A percentile compares a stretch with the other conserved stretches of the same genome.
Evolutionary conservation across 179 eudicot genomes (phyloP).

Genomic region (Carnegiea gigantea): DNA sequence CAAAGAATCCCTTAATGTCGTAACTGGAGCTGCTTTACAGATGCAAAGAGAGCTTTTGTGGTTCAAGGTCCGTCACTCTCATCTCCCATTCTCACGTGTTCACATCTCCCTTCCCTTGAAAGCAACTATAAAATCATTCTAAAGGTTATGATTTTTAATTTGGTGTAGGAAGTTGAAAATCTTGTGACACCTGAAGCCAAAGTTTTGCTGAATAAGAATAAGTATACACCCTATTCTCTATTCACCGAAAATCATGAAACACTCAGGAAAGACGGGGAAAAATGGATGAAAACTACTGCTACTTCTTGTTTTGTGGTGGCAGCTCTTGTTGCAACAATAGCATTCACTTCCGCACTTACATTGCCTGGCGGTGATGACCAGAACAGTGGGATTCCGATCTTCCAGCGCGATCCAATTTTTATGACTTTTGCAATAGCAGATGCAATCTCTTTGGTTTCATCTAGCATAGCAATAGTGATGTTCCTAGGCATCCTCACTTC

Average conservation of each 20-base stretch:
- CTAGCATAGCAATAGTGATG: not conserved
- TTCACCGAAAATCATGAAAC: not conserved
- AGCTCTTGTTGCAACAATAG: not conserved
- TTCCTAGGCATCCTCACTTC: not conserved
- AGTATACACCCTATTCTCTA: not conserved
- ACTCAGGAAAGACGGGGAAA: not conserved
- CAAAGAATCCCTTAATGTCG: not conserved
- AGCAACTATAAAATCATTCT: not conserved
- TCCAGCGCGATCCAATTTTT: not conserved
- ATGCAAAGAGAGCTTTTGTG: not conserved
- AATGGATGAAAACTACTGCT: not conserved
- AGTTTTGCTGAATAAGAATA: not conserved
- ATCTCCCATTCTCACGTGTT: not conserved
- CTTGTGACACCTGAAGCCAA: not conserved
- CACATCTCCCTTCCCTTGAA: too few species aligned
- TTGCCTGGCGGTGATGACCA: not conserved
- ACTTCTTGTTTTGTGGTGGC: not conserved
- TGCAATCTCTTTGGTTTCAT: not conserved
- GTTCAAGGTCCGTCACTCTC: not conserved
- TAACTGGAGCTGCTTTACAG: not conserved
- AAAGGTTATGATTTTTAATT: not conserved
- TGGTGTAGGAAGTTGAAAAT: not conserved
- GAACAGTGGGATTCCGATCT: not conserved
- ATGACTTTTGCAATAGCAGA: not conserved
- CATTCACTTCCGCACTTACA: slow-evolving; percentile 4